Evolutionary conservation across 2,329 filamentous ascomycete genomes (phyloP), one percentile per base, ranked within the genome.

Genomic region (Myriosclerotinia scirpicola): DNA sequence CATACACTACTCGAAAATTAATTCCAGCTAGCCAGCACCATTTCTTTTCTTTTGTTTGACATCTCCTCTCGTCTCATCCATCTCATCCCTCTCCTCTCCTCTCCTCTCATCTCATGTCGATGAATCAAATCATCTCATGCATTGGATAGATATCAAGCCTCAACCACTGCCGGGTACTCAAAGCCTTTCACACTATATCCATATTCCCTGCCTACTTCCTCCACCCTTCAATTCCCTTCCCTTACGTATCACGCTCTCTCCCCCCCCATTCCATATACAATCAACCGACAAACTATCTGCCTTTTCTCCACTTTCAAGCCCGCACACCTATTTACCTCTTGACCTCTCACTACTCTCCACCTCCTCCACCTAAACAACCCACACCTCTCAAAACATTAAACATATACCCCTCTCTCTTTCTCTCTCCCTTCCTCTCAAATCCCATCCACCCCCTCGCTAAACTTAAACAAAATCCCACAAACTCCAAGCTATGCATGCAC

Each of bases 401-500:
- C 30, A 48, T 20, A 60, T 20, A 60, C 22, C 44, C 15, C 48
- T 22, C 9, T 22, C 34, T 8, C 20, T 17, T 11, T 34, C 12
- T 12, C 3, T 14, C 30, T 20, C 26, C 9, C 30, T 8, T 5
- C n/a, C 8, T n/a, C 30, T 20, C 8, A 15, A 60, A 20, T 12
- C 30, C 30, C 2, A 3, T 5, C 30, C 30, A 34, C 30, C 1
- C n/a, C 44, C 44, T 20, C n/a, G 44, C 30, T 38, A 50, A 50
- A 50, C 30, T 34, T 3, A 34, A 34, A 34, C 30, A 34, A 34
- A 34, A 34, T 30, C 38, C n/a, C 30, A 20, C n/a, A 50, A 60
- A 60, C 44, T 17, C 58, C 58, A 20, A 40, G 22, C 44, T 8
- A 61, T 58, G 55, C 55, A 52, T 46, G 26, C 44, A 61, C 30